Evolutionary conservation across 495 filamentous ascomycete species (phyloP), one percentile per base, ranked within the genome.

Genomic region (Articulospora tetracladia): DNA sequence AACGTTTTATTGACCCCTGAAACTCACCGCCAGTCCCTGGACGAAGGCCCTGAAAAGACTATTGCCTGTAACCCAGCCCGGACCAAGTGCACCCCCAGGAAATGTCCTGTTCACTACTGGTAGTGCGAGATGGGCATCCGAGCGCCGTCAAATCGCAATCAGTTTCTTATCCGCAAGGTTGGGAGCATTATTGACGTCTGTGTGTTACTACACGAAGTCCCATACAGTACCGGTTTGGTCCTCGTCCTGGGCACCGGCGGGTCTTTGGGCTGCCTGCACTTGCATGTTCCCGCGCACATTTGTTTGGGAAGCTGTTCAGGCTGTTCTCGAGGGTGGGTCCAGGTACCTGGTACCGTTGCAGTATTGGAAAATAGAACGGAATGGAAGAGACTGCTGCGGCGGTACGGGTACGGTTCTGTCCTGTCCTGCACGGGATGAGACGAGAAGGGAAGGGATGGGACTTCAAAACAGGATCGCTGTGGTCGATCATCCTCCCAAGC

Each of bases 21-120:
- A 66, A 62, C 63, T 66, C 63, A 66, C 63, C 63, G 63, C 63
- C 59, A 23, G 41, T 59, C 57, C 44, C 53, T 34, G 24, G n/a
- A n/a, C 24, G 23, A 26, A 46, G 24, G 39, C 32, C 17, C 36
- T 53, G 52, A 41, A 34, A 13, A 52, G 48, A 30, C 23, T 23
- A 17, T 24, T 50, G 47, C 4, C 22, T 50, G 47, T 24, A n/a
- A n/a, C 10, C n/a, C 34, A 39, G 25, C 25, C 23, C 2, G 47
- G 22, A 2, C 47, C 22, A 24, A 24, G 10, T 50, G 25, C 48
- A 26, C 24, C 24, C n/a, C 10, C 25, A 56, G 53, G 30, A 57
- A 57, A 30, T 27, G 28, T 20, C n/a, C n/a, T n/a, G n/a, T n/a
- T n/a, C n/a, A n/a, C n/a, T n/a, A n/a, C n/a, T n/a, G n/a, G n/a